Base-by-base conservation (phyloP, 2,329 filamentous ascomycete genomes). In the Aspergillus vadensis region DNA sequence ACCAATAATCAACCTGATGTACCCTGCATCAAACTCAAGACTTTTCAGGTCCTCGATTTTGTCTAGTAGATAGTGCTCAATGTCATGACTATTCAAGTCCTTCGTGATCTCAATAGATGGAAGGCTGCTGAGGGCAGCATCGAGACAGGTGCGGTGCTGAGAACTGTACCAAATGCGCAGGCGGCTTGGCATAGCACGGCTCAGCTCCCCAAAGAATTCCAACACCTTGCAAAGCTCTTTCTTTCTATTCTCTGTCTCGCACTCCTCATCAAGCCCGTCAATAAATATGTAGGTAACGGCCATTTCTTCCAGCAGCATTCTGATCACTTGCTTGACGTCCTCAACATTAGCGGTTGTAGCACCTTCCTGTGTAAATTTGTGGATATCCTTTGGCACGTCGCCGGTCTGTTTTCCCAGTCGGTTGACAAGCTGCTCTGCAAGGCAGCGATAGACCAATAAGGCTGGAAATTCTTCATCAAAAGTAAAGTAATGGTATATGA, bases 391-490 rank as follows among this genome's bases (percentile, higher is more conserved):
- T 0, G 52, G 52, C 52, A 55, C 19, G 25, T 55, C 52, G 3
- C 52, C 52, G 17, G 21, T 55, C 9, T 43, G 52, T 43, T 44
- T 55, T 9, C 52, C 52, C 19, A 55, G 52, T 43, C 21, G 52
- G n/a, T 55, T 55, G 10, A 36, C 52, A n/a, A 55, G 38, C 15
- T 55, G 52, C 52, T 55, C 52, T 8, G 52, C 52, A 44, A 55
- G 52, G n/a, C 52, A 55, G 5, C 36, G 36, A 43, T 55, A 55
- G 2, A 55, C 52, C 14, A 55, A 5, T 12, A 55, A 12, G 7
- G 52, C 52, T 7, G 52, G 52, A 10, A 55, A 55, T 21, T 55
- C 52, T 39, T 55, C 52, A 19, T 55, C 52, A 30, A 55, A 55
- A 4, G 52, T 55, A 2, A 55, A 55, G 41, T 55, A 55, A 5